A percentile compares a stretch with the other conserved stretches of the same genome.
phyloP scores from a whole-genome alignment of 345 rosid species.

The Lenwebbia sp. region DNA sequence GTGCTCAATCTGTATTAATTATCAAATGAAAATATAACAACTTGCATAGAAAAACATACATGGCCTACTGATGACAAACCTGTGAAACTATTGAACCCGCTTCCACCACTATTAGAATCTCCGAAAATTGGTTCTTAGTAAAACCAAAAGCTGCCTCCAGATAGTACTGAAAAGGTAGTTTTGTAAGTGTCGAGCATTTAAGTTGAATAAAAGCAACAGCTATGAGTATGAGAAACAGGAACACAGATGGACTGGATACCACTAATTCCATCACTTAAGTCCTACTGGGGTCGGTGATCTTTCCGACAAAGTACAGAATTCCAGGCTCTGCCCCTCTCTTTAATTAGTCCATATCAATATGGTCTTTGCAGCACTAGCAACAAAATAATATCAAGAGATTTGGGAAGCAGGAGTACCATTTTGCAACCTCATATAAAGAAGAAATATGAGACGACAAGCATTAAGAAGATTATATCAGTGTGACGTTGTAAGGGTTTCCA shows the following conservation, averaged over 20 bases:
- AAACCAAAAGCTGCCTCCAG: slow-evolving; percentile 34
- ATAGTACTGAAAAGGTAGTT: slow-evolving; percentile 6
- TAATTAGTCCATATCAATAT: neutral
- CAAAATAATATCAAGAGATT: neutral
- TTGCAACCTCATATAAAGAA: neutral
- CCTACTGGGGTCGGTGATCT: neutral
- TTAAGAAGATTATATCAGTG: neutral
- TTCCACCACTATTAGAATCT: slow-evolving; percentile 37
- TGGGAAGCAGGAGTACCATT: neutral
- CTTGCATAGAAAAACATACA: neutral
- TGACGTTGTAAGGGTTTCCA: neutral
- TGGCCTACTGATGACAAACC: slow-evolving; percentile 4
- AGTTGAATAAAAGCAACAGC: neutral
- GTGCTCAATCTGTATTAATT: neutral
- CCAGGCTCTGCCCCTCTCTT: neutral
- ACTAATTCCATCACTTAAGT: neutral
- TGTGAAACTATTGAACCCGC: slow-evolving; percentile 38
- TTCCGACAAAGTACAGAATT: neutral
- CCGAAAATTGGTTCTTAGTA: slow-evolving; percentile 36
- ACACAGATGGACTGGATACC: neutral
- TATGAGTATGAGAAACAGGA: neutral
- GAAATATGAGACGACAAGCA: neutral
- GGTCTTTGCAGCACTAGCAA: neutral
- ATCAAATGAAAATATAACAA: neutral
- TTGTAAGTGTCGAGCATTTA: neutral